These are phyloP conservation scores for Aspergillus thermomutatus DNA, from an alignment of 2,329 filamentous ascomycete genomes.

Conservation along the genomic window DNA sequence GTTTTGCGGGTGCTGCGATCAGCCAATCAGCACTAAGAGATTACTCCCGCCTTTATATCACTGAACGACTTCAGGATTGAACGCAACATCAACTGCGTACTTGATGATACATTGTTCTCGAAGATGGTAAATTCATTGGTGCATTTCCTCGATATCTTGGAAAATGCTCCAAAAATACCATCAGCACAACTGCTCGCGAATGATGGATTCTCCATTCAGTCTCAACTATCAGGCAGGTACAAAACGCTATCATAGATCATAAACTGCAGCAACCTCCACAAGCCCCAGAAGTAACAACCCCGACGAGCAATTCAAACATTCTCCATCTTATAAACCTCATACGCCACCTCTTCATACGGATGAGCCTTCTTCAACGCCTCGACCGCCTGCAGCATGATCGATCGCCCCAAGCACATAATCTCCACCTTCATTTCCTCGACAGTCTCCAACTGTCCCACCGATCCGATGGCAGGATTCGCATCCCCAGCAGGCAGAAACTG, in stretches of 20 bases:
- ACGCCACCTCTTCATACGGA: constrained; percentile 46
- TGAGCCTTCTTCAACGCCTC: constrained; percentile 41
- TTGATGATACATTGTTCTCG: neutral
- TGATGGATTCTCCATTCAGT: neutral
- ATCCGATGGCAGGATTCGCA: constrained; percentile 41
- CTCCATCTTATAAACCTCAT: constrained; percentile 45
- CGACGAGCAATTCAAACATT: constrained; percentile 27
- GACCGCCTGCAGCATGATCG: constrained; percentile 38
- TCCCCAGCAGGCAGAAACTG: constrained; percentile 41
- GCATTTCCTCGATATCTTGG: neutral
- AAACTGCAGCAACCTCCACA: neutral
- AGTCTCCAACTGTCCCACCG: constrained; percentile 35
- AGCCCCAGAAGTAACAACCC: neutral
- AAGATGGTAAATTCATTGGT: neutral
- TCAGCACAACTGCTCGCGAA: neutral
- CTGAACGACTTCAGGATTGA: neutral
- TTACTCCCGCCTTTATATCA: constrained; percentile 30
- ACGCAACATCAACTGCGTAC: neutral
- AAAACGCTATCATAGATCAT: neutral
- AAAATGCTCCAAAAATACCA: neutral
- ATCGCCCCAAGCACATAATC: constrained; percentile 40
- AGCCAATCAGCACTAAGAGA: constrained; percentile 34
- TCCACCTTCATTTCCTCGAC: constrained; percentile 45
- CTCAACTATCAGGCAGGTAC: neutral
- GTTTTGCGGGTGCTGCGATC: constrained; percentile 29